These are phyloP conservation scores for Onygenales sp. DNA, from an alignment of 2,329 filamentous ascomycete species.

Conservation along the genomic window DNA sequence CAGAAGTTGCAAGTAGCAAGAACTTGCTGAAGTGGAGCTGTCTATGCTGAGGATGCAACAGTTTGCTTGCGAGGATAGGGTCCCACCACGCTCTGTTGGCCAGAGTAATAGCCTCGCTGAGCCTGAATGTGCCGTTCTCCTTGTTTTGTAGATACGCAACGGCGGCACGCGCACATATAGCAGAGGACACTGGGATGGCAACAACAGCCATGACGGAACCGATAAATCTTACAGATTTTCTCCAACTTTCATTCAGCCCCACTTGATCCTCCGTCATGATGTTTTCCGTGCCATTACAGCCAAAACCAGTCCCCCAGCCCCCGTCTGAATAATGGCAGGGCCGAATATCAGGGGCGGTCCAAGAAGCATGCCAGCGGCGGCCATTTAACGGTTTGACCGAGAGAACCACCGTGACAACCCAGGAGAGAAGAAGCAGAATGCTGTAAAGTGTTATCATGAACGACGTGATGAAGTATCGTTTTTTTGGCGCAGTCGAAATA, in stretches of 20 bases:
- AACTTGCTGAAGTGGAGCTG: background rate
- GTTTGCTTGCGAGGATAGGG: background rate
- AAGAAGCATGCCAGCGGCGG: background rate
- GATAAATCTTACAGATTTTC: background rate
- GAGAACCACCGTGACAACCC: conserved; percentile 1
- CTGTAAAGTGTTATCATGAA: background rate
- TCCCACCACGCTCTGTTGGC: conserved; percentile 4
- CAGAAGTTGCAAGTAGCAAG: conserved; percentile 1
- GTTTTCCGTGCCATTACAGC: background rate
- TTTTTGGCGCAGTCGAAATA: background rate
- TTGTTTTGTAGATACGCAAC: conserved; percentile 3
- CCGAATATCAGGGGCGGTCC: background rate
- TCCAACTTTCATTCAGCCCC: background rate
- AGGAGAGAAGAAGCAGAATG: conserved; percentile 3
- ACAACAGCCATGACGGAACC: conserved; percentile 3
- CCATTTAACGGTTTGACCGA: background rate
- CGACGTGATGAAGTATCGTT: background rate
- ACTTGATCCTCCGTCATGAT: background rate
- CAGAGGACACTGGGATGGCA: conserved; percentile 1
- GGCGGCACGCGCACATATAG: conserved; percentile 6
- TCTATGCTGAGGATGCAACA: background rate
- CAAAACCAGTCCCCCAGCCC: background rate
- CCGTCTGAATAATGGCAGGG: background rate
- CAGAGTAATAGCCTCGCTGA: conserved; percentile 2
- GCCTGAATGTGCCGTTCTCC: background rate